Percentiles rank a stretch among this genome's conserved stretches.
Evolutionary conservation across 225 moss, liverwort and hornwort genomes (phyloP).

Genomic region (Pseudoscleropodium purum): DNA sequence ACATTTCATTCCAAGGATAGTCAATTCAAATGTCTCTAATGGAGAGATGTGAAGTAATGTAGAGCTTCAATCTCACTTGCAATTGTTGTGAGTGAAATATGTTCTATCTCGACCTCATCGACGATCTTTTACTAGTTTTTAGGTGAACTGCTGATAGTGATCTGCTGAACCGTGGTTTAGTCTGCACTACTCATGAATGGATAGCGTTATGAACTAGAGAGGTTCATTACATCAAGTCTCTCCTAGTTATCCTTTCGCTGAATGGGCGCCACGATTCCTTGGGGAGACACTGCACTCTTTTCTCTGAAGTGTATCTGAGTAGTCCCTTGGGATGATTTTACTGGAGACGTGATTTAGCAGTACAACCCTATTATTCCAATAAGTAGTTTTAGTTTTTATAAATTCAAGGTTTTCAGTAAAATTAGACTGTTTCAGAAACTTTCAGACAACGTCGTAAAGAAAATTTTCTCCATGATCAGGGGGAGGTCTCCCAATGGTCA

Average conservation of each 20-base stretch:
- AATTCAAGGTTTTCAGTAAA: background rate
- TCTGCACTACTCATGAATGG: background rate
- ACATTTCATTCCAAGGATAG: background rate
- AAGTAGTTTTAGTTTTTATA: background rate
- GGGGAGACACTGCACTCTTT: background rate
- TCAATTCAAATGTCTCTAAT: background rate
- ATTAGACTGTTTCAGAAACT: background rate
- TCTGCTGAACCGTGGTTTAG: background rate
- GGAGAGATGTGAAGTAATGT: background rate
- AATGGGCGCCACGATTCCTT: background rate
- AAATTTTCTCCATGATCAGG: background rate
- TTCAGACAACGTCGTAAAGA: background rate
- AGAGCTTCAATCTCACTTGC: background rate
- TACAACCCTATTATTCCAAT: background rate
- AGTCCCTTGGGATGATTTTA: background rate
- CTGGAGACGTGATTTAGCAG: background rate
- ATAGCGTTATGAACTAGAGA: background rate
- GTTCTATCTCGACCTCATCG: background rate
- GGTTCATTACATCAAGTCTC: background rate
- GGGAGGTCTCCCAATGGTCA: background rate
- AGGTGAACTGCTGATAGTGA: background rate
- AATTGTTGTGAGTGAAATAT: background rate
- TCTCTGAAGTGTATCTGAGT: background rate
- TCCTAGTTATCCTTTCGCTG: background rate
- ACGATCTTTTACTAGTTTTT: background rate